phyloP scores from a whole-genome alignment of 2,329 filamentous ascomycete species.

The Leptographium lundbergii region DNA sequence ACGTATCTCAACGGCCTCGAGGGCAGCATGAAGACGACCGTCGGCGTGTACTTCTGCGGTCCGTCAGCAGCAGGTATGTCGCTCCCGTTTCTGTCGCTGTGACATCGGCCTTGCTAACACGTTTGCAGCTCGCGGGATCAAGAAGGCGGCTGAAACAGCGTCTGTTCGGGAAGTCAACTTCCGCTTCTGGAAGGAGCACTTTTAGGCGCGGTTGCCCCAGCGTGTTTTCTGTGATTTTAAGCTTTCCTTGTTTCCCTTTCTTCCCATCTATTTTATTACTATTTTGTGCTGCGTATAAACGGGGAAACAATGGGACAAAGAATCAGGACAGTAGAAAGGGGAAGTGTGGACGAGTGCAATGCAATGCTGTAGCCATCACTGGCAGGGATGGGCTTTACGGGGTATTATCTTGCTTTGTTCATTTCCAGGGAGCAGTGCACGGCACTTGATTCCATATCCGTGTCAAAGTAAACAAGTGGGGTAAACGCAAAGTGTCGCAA shows the following conservation, averaged over 20 bases:
- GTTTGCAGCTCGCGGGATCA: constrained; percentile 64
- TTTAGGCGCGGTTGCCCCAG: constrained; percentile 27
- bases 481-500: neutral
- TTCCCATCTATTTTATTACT: neutral
- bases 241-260: neutral
- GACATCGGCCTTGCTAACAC: constrained; percentile 19
- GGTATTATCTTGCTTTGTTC: neutral
- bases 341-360: too few species aligned
- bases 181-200: constrained; percentile 98
- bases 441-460: too few species aligned
- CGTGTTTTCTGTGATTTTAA: neutral
- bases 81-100: neutral
- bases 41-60: constrained; percentile 97
- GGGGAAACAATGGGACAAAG: neutral
- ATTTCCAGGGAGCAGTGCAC: too few species aligned
- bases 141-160: constrained; percentile 62
- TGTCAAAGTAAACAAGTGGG: neutral
- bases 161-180: constrained; percentile 74
- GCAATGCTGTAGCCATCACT: neutral
- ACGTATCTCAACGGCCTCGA: constrained; percentile 77
- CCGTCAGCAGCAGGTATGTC: constrained; percentile 55
- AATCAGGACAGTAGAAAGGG: too few species aligned
- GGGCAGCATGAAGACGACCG: constrained; percentile 62
- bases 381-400: too few species aligned
- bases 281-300: neutral